phyloP scores from a whole-genome alignment of 2,329 filamentous ascomycete species.

The Cryphonectria naterciae region DNA sequence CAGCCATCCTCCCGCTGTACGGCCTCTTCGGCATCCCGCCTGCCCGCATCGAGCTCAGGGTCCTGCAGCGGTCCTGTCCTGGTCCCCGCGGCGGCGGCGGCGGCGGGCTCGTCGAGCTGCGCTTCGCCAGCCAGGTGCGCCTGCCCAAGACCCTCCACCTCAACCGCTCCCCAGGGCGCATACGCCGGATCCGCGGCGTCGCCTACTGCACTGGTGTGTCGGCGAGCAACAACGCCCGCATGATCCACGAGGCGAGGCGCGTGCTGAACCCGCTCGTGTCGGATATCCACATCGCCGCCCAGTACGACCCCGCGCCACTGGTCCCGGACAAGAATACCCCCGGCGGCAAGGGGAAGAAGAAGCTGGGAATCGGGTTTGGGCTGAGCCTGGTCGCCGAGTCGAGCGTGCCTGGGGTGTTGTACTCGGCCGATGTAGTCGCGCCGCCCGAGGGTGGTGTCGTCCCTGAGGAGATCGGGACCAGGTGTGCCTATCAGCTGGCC shows the following conservation, averaged over 20 bases:
- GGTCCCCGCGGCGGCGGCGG: conserved; percentile 77
- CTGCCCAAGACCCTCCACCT: conserved; percentile 93
- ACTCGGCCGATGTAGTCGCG: conserved; percentile 80
- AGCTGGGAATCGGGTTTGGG: conserved; percentile 88
- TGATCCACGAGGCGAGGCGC: conserved; percentile 89
- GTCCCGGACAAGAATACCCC: conserved; percentile 55
- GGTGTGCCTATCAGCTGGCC: conserved; percentile 86
- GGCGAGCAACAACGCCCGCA: conserved; percentile 89
- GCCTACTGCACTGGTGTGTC: conserved; percentile 92
- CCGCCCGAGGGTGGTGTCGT: conserved; percentile 80
- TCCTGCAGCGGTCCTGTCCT: conserved; percentile 79
- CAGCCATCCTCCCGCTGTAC: conserved; percentile 87
- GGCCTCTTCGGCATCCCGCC: conserved; percentile 83
- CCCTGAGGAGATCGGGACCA: conserved; percentile 87
- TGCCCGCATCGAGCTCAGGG: conserved; percentile 81
- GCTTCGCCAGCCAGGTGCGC: conserved; percentile 91
- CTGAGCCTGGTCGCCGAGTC: conserved; percentile 89
- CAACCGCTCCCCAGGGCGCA: conserved; percentile 76
- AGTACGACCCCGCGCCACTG: conserved; percentile 71
- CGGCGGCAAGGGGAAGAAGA: conserved; percentile 53
- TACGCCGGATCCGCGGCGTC: conserved; percentile 89
- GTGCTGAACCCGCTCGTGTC: conserved; percentile 83
- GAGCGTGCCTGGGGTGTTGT: conserved; percentile 78
- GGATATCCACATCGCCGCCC: conserved; percentile 88
- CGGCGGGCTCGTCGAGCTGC: conserved; percentile 88